A percentile compares a stretch with the other conserved stretches of the same genome.
These are phyloP conservation scores for Leptodontidium sp. DNA, from an alignment of 2,329 filamentous ascomycete species.

Conservation along the genomic window DNA sequence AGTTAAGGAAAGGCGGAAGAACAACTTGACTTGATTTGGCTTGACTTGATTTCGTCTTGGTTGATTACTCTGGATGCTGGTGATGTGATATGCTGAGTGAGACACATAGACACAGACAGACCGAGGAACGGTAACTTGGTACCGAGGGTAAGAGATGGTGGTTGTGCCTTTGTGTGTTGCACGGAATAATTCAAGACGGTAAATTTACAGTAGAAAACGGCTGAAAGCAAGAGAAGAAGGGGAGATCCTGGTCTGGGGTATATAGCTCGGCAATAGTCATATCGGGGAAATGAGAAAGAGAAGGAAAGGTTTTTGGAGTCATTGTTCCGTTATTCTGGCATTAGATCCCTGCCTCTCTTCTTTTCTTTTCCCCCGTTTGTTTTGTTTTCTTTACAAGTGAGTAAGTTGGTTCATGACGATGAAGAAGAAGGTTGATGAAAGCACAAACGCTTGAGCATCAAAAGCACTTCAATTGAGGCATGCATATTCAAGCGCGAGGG, in stretches of 20 bases:
- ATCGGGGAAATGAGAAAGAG: not conserved
- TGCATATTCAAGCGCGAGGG: not conserved
- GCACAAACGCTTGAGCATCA: slow-evolving; percentile 1
- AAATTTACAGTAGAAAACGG: not conserved
- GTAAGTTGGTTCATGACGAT: not conserved
- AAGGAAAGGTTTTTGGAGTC: not conserved
- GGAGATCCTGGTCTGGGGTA: not conserved
- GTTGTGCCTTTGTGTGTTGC: not conserved
- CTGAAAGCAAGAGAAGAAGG: not conserved
- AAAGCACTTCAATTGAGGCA: not conserved
- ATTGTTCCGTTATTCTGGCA: not conserved
- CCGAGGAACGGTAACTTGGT: slow-evolving; percentile 10
- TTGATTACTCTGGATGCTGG: not conserved
- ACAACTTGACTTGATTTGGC: not conserved
- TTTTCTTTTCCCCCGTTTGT: not conserved
- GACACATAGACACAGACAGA: not conserved
- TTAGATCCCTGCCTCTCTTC: not conserved
- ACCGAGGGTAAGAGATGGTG: not conserved
- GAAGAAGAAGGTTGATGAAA: not conserved
- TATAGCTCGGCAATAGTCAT: not conserved
- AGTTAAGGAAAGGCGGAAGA: not conserved
- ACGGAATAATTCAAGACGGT: not conserved
- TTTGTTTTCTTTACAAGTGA: too few relatives aligned
- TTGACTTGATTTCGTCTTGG: not conserved
- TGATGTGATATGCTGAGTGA: too few relatives aligned